phyloP scores from a whole-genome alignment of 495 filamentous ascomycete species.

The Aspergillus incahuasiensis region DNA sequence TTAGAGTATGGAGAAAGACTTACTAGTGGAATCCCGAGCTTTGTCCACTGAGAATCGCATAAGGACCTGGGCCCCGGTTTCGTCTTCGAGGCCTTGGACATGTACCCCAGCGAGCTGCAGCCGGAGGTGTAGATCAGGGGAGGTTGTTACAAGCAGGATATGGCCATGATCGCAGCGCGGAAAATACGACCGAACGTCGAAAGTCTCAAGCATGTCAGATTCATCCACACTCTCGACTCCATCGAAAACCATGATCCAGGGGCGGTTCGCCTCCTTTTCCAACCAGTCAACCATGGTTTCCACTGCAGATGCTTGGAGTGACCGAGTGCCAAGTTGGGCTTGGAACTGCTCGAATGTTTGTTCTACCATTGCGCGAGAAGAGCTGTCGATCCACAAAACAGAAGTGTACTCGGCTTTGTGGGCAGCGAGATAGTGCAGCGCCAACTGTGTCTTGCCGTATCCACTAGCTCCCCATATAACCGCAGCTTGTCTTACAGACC shows the following conservation, averaged over 20 bases:
- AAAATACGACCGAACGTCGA: not conserved
- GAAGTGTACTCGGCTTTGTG: not conserved
- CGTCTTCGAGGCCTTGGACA: not conserved
- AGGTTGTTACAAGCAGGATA: not conserved
- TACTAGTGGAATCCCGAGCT: not conserved
- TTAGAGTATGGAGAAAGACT: not conserved
- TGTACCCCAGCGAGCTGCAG: not conserved
- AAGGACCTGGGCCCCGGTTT: not conserved
- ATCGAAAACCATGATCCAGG: conserved; percentile 2
- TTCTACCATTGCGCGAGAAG: not conserved
- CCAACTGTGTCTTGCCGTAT: conserved; percentile 8
- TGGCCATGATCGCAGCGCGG: conserved; percentile 2
- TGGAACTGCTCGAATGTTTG: not conserved
- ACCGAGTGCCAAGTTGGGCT: not conserved
- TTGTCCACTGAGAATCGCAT: not conserved
- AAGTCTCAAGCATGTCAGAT: not conserved
- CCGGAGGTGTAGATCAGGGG: not conserved
- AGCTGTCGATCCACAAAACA: conserved; percentile 1
- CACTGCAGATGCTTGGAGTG: not conserved
- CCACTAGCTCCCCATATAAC: conserved; percentile 3
- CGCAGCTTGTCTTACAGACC: not conserved
- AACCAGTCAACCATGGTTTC: not conserved
- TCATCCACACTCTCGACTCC: not conserved
- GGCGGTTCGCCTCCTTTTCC: not conserved
- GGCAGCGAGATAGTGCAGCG: not conserved